Evolutionary conservation across 2,329 filamentous ascomycete species (phyloP).

Genomic region (Colletotrichum musicola): DNA sequence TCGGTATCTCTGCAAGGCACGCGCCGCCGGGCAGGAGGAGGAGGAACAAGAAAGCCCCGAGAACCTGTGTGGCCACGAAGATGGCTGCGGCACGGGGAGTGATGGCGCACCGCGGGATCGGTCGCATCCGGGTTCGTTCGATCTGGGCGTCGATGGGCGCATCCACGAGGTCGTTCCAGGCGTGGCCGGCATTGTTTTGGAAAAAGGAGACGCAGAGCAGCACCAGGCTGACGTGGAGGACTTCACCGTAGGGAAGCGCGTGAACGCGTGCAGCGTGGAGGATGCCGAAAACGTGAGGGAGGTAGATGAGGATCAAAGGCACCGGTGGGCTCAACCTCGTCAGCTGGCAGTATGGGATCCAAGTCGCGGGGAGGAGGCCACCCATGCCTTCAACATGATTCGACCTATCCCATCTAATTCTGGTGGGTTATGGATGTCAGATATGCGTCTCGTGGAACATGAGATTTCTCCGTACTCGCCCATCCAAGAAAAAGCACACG

Average conservation of each 20-base stretch:
- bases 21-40: slow-evolving; percentile 43
- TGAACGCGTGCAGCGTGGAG: slow-evolving; percentile 40
- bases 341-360: slow-evolving; percentile 50
- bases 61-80: slow-evolving; percentile 46
- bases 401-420: too few relatives aligned
- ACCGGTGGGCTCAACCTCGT: slow-evolving; percentile 48
- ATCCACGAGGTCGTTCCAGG: slow-evolving; percentile 53
- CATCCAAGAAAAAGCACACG: too few relatives aligned
- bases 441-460: too few relatives aligned
- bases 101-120: slow-evolving; percentile 51
- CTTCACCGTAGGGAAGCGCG: not conserved
- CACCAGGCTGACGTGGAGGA: slow-evolving; percentile 28
- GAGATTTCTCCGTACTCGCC: too few relatives aligned
- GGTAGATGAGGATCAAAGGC: slow-evolving; percentile 48
- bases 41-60: slow-evolving; percentile 42
- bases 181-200: slow-evolving; percentile 45
- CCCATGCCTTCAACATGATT: slow-evolving; percentile 47
- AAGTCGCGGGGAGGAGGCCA: slow-evolving; percentile 46
- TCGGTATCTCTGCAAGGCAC: slow-evolving; percentile 42
- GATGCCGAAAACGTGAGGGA: slow-evolving; percentile 42
- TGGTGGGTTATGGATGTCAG: too few relatives aligned
- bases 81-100: slow-evolving; percentile 44
- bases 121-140: slow-evolving; percentile 47
- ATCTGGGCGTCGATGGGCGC: slow-evolving; percentile 48
- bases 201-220: slow-evolving; percentile 47